Percentiles rank a stretch among this genome's conserved stretches.
Conservation (phyloP, 169 alveolate species). For the Cyclospora cayetanensis region DNA sequence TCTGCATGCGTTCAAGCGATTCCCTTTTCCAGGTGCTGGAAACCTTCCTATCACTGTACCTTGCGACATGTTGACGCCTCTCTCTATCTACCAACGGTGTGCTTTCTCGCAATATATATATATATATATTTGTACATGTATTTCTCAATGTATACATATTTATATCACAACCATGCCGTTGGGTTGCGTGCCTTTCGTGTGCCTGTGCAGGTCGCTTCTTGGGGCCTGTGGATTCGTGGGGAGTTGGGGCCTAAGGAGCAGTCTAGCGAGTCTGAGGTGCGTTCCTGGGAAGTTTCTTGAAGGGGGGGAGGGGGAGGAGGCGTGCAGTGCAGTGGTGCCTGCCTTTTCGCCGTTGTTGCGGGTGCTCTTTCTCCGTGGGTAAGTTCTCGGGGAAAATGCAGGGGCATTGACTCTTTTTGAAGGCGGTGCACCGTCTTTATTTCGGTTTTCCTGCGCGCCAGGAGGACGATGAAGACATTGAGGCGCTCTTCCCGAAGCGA, state of each 20-base stretch:
- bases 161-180: too few relatives aligned
- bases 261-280: not conserved
- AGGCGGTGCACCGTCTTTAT: not conserved
- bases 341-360: too few relatives aligned
- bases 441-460: not conserved
- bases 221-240: constrained; percentile 21
- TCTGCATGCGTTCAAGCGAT: too few relatives aligned
- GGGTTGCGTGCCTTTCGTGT: too few relatives aligned
- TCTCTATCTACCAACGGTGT: too few relatives aligned
- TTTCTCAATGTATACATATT: not conserved
- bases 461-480: not conserved
- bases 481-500: not conserved
- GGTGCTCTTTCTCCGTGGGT: too few relatives aligned
- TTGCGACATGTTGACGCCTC: too few relatives aligned
- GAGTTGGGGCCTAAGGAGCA: not conserved
- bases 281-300: not conserved
- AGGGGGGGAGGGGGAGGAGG: not conserved
- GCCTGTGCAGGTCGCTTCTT: not conserved
- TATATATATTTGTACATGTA: not conserved
- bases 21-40: too few relatives aligned
- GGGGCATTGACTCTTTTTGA: not conserved
- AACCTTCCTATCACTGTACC: too few relatives aligned
- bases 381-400: not conserved
- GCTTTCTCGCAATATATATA: too few relatives aligned
- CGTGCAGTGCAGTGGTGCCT: not conserved